Evolutionary conservation across 208 protist genomes (phyloP), one percentile per base, ranked within the genome.

Genomic region (Leishmania aethiopica): DNA sequence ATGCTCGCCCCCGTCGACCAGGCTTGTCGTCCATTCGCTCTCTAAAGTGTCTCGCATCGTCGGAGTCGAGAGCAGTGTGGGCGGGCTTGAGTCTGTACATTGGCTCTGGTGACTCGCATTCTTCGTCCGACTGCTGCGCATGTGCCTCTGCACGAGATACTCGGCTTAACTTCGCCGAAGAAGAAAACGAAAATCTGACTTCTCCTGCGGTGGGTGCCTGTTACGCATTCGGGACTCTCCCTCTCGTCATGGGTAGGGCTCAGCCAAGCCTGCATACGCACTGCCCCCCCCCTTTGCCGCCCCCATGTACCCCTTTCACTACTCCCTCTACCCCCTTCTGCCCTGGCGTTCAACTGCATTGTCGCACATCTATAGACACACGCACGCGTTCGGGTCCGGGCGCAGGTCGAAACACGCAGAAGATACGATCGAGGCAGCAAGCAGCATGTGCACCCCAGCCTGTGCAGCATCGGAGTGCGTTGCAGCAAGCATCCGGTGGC

Each of bases 401-500:
- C 25, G 32, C 42, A 53, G 51, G 35, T 53, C 45, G 28, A 55
- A 74, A 51, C 6, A 74, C 25, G 25, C 70, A 55, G 70, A 74
- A 53, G 45, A 25, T 13, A 55, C 11, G 10, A 53, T 32, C 45
- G 42, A 32, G 28, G 25, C 40, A 37, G 25, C 32, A 45, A 59
- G 19, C 51, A 62, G 22, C n/a, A 77, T 77, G 73, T 13, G 19
- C 17, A 55, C 45, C 45, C 28, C 51, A 62, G 8, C 7, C 32
- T 8, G 35, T 77, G 47, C 47, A 77, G 17, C 17, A 42, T 77
- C 51, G 73, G 8, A 51, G 37, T 17, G 57, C 74, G 74, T 80
- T 10, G 66, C 53, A 37, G 69, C 45, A 35, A 77, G 57, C 53
- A 84, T 85, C 22, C 37, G 19, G 5, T 93, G 90, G 90, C 86